phyloP scores from a whole-genome alignment of 768 basidiomycete species.

The Guyanaporus albipodus region DNA sequence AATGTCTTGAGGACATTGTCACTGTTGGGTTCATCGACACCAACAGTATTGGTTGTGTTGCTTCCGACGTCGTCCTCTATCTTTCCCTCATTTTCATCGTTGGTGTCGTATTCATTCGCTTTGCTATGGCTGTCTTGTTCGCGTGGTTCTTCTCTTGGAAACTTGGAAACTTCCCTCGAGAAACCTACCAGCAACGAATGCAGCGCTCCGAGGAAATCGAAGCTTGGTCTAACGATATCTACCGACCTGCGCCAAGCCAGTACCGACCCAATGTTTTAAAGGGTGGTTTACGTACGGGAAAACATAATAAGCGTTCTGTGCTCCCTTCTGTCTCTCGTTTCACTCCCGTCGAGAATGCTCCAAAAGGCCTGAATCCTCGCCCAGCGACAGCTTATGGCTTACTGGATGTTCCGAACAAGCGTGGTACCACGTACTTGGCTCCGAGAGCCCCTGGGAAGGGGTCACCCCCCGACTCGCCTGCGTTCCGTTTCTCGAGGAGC shows the following conservation, averaged over 20 bases:
- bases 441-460: slow-evolving; percentile 41
- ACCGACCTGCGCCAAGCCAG: slow-evolving; percentile 84
- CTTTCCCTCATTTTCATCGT: slow-evolving; percentile 96
- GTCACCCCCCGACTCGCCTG: slow-evolving; percentile 69
- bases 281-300: slow-evolving; percentile 52
- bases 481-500: slow-evolving; percentile 72
- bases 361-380: slow-evolving; percentile 49
- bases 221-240: slow-evolving; percentile 95
- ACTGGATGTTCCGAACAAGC: slow-evolving; percentile 62
- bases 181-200: slow-evolving; percentile 91
- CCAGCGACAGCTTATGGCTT: slow-evolving; percentile 64
- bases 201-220: slow-evolving; percentile 88
- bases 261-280: slow-evolving; percentile 88
- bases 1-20: slow-evolving; percentile 82
- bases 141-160: slow-evolving; percentile 98
- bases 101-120: slow-evolving; percentile 92
- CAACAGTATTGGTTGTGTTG: slow-evolving; percentile 92
- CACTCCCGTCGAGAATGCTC: slow-evolving; percentile 64
- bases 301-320: slow-evolving; percentile 52
- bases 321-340: slow-evolving; percentile 70
- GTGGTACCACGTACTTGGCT: slow-evolving; percentile 49
- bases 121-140: slow-evolving; percentile 95
- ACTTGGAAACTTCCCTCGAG: slow-evolving; percentile 88
- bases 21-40: slow-evolving; percentile 94
- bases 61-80: slow-evolving; percentile 91